Conservation (phyloP, 345 rosid genomes). For the Eucalyptus cloeziana region DNA sequence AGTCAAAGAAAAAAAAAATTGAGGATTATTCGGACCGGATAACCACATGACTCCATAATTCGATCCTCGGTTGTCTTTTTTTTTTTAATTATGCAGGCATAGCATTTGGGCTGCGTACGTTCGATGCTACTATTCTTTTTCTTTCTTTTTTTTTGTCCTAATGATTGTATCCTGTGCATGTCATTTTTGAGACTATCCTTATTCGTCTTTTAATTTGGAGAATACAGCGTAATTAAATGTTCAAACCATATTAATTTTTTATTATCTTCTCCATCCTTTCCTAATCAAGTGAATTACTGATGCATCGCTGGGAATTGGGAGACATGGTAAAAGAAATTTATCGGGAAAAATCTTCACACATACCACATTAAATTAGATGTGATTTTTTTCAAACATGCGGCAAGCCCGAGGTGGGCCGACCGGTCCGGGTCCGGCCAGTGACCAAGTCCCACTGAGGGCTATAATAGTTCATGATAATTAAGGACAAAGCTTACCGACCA, state of each 20-base stretch:
- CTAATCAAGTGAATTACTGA: not conserved
- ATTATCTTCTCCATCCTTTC: not conserved
- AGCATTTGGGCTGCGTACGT: not conserved
- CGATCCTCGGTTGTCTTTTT: not conserved
- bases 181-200: not conserved
- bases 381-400: not conserved
- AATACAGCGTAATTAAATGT: not conserved
- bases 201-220: not conserved
- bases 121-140: not conserved
- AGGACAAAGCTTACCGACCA: not conserved
- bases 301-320: not conserved
- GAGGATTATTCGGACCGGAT: not conserved
- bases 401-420: not conserved
- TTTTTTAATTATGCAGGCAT: not conserved
- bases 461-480: not conserved
- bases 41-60: not conserved
- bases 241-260: not conserved
- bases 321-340: not conserved
- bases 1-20: not conserved
- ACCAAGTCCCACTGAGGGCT: not conserved
- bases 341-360: not conserved
- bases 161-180: not conserved
- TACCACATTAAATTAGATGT: not conserved
- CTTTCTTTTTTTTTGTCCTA: not conserved
- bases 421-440: not conserved